Percentiles rank a stretch among this genome's conserved stretches.
Conservation (phyloP, 2,329 filamentous ascomycete species). For the Stemphylium beticola region DNA sequence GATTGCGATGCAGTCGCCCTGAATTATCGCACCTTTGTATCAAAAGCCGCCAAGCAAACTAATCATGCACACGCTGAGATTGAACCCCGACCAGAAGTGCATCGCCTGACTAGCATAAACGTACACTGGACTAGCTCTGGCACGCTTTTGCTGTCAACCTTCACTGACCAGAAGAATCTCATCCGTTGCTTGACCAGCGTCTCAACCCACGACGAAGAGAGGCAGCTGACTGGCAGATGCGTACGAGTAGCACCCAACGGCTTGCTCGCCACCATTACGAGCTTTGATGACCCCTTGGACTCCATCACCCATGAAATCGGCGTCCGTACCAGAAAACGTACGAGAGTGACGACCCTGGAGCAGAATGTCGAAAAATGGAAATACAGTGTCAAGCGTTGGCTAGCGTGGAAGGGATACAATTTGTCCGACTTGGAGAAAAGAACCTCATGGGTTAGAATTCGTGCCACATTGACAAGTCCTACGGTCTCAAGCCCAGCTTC, state of each 20-base stretch:
- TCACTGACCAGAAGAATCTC: slow-evolving; percentile 28
- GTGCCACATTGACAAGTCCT: slow-evolving; percentile 23
- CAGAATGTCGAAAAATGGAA: slow-evolving; percentile 46
- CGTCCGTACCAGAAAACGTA: slow-evolving; percentile 35
- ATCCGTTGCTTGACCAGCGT: slow-evolving; percentile 32
- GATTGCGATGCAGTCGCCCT: slow-evolving; percentile 42
- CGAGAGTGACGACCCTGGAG: slow-evolving; percentile 32
- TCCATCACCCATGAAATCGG: slow-evolving; percentile 23
- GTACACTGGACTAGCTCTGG: slow-evolving; percentile 46
- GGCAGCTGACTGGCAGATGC: slow-evolving; percentile 30
- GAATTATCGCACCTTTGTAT: slow-evolving; percentile 47
- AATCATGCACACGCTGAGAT: slow-evolving; percentile 11
- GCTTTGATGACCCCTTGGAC: slow-evolving; percentile 39
- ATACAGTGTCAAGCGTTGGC: slow-evolving; percentile 38
- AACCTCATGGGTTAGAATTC: slow-evolving; percentile 42
- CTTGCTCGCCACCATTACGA: slow-evolving; percentile 37
- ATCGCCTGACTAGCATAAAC: slow-evolving; percentile 39
- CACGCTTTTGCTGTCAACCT: slow-evolving; percentile 41
- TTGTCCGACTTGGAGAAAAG: slow-evolving; percentile 31
- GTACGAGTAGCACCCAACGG: slow-evolving; percentile 47
- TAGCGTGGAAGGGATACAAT: slow-evolving; percentile 45
- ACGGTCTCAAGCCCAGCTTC: slow-evolving; percentile 19
- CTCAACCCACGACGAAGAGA: slow-evolving; percentile 21
- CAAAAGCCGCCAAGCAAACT: slow-evolving; percentile 23
- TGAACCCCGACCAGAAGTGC: slow-evolving; percentile 6